Evolutionary conservation across 371 early-diverging fungal species (phyloP), one percentile per base, ranked within the genome.

Genomic region (Lichtheimia ramosa): DNA sequence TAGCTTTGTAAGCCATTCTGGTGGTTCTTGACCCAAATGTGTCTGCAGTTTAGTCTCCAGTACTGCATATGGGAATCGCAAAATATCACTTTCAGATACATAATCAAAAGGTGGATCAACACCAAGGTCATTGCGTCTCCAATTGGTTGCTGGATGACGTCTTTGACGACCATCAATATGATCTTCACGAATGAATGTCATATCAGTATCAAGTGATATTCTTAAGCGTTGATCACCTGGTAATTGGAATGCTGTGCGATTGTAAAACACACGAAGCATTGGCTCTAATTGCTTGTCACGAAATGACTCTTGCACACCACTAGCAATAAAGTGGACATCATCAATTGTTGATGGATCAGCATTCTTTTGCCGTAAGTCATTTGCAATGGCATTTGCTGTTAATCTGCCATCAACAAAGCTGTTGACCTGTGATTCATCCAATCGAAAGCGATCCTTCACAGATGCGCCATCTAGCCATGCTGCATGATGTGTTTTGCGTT

Each of bases 191-290:
- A 97, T 90, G 89, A 98, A 94, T 41, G 91, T 86, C 52, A 98
- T 82, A 64, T 98, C 94, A 0, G 96, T 96, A 69, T 98, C 98
- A 2, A 98, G 83, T 21, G 93, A 92, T 53, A 98, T 91, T 59
- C 98, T 84, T 23, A 97, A 92, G n/a, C 89, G 82, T 10, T 97
- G 92, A 14, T 93, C 89, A 21, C 92, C 94, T 0, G 98, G 98
- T 10, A 96, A 77, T 68, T 98, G 98, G 85, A 98, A 98, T 5
- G 98, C 97, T 5, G 92, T 95, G 69, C 98, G 86, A 72, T 95
- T 96, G 83, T 97, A 96, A 63, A 92, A 92, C 12, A 94, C 92
- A 48, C 96, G 88, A 28, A 88, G 69, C 46, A 89, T 81, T 25
- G 98, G 97, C 46, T 83, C 75, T 20, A 98, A 76, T 0, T 76